phyloP scores from a whole-genome alignment of 257 asterid genomes.

The Forsythia viridissima region DNA sequence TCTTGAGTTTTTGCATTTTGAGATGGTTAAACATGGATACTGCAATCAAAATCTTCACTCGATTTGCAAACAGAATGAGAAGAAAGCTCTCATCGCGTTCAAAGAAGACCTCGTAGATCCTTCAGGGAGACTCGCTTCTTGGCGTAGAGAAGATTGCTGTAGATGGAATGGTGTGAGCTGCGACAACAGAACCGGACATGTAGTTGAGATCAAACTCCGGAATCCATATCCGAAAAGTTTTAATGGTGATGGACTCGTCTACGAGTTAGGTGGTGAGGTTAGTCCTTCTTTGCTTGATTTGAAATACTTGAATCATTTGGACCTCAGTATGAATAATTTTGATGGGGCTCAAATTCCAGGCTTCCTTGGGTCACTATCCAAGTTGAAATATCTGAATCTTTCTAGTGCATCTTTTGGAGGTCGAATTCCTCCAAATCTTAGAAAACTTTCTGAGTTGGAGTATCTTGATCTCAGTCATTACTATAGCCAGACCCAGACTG shows the following conservation, averaged over 20 bases:
- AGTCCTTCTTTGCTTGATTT: constrained; percentile 33
- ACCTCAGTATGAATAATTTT: constrained; percentile 43
- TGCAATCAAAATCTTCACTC: neutral
- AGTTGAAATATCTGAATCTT: constrained; percentile 37
- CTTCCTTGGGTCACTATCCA: constrained; percentile 29
- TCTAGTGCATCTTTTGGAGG: constrained; percentile 38
- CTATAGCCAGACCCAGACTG: neutral
- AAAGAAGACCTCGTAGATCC: constrained; percentile 39
- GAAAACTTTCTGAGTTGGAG: constrained; percentile 27
- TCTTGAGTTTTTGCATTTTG: neutral
- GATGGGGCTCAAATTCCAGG: constrained; percentile 34
- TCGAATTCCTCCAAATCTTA: constrained; percentile 24
- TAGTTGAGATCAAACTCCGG: constrained; percentile 30
- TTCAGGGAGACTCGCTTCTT: constrained; percentile 33
- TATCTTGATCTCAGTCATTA: constrained; percentile 35
- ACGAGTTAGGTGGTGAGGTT: constrained; percentile 27
- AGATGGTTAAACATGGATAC: neutral
- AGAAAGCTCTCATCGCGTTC: constrained; percentile 27
- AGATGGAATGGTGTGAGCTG: constrained; percentile 42
- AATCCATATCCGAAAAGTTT: constrained; percentile 14
- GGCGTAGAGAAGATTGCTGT: constrained; percentile 37
- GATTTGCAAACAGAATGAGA: constrained; percentile 30
- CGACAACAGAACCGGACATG: constrained; percentile 25
- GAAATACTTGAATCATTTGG: constrained; percentile 31
- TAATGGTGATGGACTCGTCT: neutral